These are phyloP conservation scores for Laetiporus sulphureus DNA, from an alignment of 1,284 basidiomycete species.

Conservation along the genomic window DNA sequence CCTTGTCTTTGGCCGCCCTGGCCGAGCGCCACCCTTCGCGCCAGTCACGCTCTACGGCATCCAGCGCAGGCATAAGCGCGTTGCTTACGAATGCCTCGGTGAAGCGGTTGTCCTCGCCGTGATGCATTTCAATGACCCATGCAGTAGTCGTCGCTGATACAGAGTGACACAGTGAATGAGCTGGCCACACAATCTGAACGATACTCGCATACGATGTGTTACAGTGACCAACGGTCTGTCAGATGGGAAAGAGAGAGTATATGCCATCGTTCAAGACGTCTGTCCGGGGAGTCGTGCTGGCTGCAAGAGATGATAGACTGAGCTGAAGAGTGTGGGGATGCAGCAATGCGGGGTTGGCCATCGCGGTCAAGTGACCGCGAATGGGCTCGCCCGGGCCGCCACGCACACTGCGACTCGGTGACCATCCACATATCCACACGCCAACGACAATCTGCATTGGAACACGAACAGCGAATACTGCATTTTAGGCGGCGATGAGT, in stretches of 20 bases:
- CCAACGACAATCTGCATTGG: too few relatives aligned
- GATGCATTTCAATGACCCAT: conserved; percentile 76
- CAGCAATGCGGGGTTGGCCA: too few relatives aligned
- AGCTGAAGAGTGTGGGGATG: too few relatives aligned
- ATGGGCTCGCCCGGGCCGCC: too few relatives aligned
- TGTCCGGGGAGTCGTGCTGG: too few relatives aligned
- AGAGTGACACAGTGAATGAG: too few relatives aligned
- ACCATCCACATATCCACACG: too few relatives aligned
- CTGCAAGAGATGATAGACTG: too few relatives aligned
- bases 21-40: conserved; percentile 43
- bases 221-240: conserved; percentile 50
- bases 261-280: conserved; percentile 28
- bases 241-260: conserved; percentile 41
- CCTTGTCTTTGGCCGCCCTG: conserved; percentile 32
- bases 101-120: conserved; percentile 73
- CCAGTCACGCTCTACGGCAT: conserved; percentile 79
- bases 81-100: conserved; percentile 52
- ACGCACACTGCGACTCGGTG: too few relatives aligned
- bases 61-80: conserved; percentile 67
- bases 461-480: too few relatives aligned
- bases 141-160: conserved; percentile 48
- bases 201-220: conserved; percentile 46
- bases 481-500: too few relatives aligned
- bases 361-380: too few relatives aligned
- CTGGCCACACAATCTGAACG: neutral